A percentile compares a stretch with the other conserved stretches of the same genome.
Conservation (phyloP, 768 basidiomycete genomes). For the Xerocomus potaroensis region DNA sequence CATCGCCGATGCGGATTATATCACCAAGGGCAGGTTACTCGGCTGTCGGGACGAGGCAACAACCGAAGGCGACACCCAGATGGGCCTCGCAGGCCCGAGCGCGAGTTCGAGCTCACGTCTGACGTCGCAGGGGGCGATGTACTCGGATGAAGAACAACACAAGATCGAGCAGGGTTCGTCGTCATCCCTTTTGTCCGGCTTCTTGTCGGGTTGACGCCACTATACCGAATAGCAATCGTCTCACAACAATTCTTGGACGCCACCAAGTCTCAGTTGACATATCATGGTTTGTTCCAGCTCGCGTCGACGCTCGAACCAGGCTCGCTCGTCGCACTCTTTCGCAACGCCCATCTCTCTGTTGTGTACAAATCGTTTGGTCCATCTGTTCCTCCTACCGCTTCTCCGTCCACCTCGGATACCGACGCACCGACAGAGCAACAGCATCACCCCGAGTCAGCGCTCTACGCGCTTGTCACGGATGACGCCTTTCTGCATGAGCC, state of each 20-base stretch:
- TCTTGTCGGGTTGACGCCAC: not conserved
- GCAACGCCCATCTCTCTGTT: conserved; percentile 86
- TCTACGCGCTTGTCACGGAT: conserved; percentile 87
- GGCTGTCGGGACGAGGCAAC: conserved; percentile 31
- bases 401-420: not conserved
- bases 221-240: conserved; percentile 47
- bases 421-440: too few relatives aligned
- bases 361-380: conserved; percentile 70
- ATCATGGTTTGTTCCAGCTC: conserved; percentile 81
- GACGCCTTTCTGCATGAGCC: conserved; percentile 73
- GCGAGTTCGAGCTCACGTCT: not conserved
- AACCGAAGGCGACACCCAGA: too few relatives aligned
- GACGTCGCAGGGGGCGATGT: conserved; percentile 13
- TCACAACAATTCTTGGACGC: conserved; percentile 65
- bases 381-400: too few relatives aligned
- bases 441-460: conserved; percentile 32
- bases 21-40: conserved; percentile 61
- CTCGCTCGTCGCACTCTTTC: conserved; percentile 81
- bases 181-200: not conserved
- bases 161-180: conserved; percentile 70
- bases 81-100: conserved; percentile 21
- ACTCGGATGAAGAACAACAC: conserved; percentile 49
- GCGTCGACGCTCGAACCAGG: conserved; percentile 45
- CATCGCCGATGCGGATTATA: conserved; percentile 77
- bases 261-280: conserved; percentile 81